Evolutionary conservation across 176 grass and related monocot species (phyloP), one percentile per base, ranked within the genome.

Genomic region (Ensete ventricosum): DNA sequence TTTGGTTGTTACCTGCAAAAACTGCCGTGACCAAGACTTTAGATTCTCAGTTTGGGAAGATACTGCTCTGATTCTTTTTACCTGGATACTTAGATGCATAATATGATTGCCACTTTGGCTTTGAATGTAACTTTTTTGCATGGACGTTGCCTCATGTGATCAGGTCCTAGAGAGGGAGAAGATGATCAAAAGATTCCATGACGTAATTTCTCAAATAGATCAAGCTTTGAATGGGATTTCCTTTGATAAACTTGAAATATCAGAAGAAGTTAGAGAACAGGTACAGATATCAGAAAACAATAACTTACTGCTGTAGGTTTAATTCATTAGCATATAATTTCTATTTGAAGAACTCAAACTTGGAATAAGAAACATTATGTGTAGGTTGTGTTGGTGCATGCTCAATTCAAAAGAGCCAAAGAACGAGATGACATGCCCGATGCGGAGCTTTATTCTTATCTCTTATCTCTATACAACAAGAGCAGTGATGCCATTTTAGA

Each of bases 381-480:
- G 1, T 55, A 74, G 72, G 53, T 74, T 58, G 72, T 57, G 53
- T 53, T 74, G 10, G 24, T 74, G 8, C 52, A 73, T 55, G 52
- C 72, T 27, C 72, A 74, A 50, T 74, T 74, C 21, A 54, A 55
- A 55, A 74, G 50, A 29, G 51, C 72, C 51, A 55, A 55, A 74
- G 72, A 74, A 55, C 13, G 52, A 27, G 53, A 55, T 57, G 72
- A 74, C 8, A 74, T 74, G 72, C 72, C 72, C 8, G 72, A 74
- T 75, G 80, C 86, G 80, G 88, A 91, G 26, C 81, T 99, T 65
- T 87, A 88, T 81, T 64, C 77, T 67, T 73, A 95, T 7, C 77
- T 99, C 19, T 34, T 88, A 34, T 89, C 88, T 73, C 64, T 99
- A 23, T 95, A 95, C 75, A 73, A 91, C 81, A 89, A 83, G 70